Conservation (phyloP, 2,329 filamentous ascomycete genomes). For the Fusarium udum region DNA sequence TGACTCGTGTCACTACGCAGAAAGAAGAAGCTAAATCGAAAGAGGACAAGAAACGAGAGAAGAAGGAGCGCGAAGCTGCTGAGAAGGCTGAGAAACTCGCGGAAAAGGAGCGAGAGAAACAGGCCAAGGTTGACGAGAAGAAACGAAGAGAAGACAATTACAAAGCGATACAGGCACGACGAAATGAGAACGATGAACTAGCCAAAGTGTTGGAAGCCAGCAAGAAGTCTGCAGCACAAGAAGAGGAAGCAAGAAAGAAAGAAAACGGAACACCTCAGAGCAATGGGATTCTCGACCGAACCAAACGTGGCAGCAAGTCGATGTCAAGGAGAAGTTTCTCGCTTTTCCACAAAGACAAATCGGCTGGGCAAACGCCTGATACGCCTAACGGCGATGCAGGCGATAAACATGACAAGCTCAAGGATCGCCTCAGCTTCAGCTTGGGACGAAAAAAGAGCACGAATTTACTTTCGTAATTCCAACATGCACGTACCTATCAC, state of each 20-base stretch:
- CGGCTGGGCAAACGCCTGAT: conserved; percentile 39
- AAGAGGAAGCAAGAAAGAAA: conserved; percentile 54
- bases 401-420: conserved; percentile 61
- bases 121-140: conserved; percentile 56
- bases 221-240: conserved; percentile 68
- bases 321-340: conserved; percentile 80
- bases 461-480: conserved; percentile 49
- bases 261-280: conserved; percentile 51
- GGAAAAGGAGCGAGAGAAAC: conserved; percentile 49
- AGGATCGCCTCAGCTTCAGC: conserved; percentile 73
- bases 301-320: conserved; percentile 78
- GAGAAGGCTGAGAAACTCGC: conserved; percentile 68
- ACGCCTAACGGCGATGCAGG: conserved; percentile 34
- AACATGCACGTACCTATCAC: conserved; percentile 2
- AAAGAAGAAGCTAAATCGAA: conserved; percentile 56
- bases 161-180: conserved; percentile 61
- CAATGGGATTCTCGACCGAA: conserved; percentile 67
- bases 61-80: conserved; percentile 69
- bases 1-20: conserved; percentile 35
- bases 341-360: conserved; percentile 67
- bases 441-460: conserved; percentile 78
- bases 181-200: conserved; percentile 69
- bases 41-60: conserved; percentile 72
- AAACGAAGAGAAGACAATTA: conserved; percentile 62
- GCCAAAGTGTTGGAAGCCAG: conserved; percentile 72